Percentiles rank a stretch among this genome's conserved stretches.
Conservation (phyloP, 805 yeast species). For the Cyberlindnera petersonii region DNA sequence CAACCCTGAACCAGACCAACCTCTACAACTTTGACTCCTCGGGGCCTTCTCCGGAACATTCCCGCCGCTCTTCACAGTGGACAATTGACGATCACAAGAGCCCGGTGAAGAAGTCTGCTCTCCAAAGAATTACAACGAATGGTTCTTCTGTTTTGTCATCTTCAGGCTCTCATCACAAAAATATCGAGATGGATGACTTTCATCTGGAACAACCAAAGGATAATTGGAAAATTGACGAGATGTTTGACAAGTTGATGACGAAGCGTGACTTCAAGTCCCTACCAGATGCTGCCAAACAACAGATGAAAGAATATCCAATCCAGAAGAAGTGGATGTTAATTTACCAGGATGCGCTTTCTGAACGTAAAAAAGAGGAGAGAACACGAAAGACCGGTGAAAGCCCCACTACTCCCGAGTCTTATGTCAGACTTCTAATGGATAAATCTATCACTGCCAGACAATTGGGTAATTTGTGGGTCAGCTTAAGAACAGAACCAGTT, state of each 20-base stretch:
- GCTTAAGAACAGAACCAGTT: conserved; percentile 83
- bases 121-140: conserved; percentile 26
- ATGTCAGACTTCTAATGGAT: conserved; percentile 69
- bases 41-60: conserved; percentile 26
- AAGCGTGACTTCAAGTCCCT: conserved; percentile 71
- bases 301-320: conserved; percentile 67
- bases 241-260: conserved; percentile 78
- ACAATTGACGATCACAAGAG: conserved; percentile 18
- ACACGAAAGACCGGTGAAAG: conserved; percentile 28
- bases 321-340: conserved; percentile 91
- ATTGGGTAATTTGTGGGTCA: conserved; percentile 82
- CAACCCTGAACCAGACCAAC: conserved; percentile 24
- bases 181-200: conserved; percentile 13
- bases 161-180: conserved; percentile 25
- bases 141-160: conserved; percentile 15
- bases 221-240: conserved; percentile 59
- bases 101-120: conserved; percentile 20
- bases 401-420: conserved; percentile 57
- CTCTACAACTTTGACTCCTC: conserved; percentile 18
- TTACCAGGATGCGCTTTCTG: conserved; percentile 80
- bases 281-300: conserved; percentile 69
- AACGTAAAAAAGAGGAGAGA: conserved; percentile 51
- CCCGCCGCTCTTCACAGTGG: conserved; percentile 29
- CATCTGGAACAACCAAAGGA: conserved; percentile 64
- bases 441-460: conserved; percentile 65